Conservation (phyloP, 352 stramenopile genomes). For the Pythium sukuiense region DNA sequence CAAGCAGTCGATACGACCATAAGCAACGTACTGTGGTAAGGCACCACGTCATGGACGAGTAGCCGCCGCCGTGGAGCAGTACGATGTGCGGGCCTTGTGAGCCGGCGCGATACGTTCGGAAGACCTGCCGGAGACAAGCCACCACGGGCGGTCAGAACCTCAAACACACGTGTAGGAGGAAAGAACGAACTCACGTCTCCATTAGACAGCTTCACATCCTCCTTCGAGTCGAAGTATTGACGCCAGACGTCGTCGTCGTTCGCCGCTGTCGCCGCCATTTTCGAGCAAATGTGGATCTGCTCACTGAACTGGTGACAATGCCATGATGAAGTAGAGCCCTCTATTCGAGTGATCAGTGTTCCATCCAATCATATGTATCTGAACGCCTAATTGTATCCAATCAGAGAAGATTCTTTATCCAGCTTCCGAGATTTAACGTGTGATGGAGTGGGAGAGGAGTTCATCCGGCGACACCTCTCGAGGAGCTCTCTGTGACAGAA, state of each 20-base stretch:
- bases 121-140: conserved; percentile 44
- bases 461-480: neutral
- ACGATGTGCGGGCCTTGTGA: conserved; percentile 69
- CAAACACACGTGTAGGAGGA: neutral
- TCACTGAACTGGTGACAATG: conserved; percentile 6
- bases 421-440: neutral
- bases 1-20: too few relatives aligned
- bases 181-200: conserved; percentile 48
- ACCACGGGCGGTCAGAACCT: neutral
- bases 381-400: neutral
- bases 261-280: neutral
- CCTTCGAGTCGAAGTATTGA: conserved; percentile 74
- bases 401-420: neutral
- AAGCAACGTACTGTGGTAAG: conserved; percentile 51
- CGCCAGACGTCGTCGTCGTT: conserved; percentile 47
- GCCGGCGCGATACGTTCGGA: conserved; percentile 77
- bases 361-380: neutral
- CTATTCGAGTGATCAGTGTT: neutral
- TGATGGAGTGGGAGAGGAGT: conserved; percentile 11
- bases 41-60: conserved; percentile 87
- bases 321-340: neutral
- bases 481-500: conserved; percentile 1
- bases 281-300: conserved; percentile 2
- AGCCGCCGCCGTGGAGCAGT: conserved; percentile 82
- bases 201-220: conserved; percentile 61